These are phyloP conservation scores for Camelina hispida DNA, from an alignment of 345 rosid species.

Conservation along the genomic window DNA sequence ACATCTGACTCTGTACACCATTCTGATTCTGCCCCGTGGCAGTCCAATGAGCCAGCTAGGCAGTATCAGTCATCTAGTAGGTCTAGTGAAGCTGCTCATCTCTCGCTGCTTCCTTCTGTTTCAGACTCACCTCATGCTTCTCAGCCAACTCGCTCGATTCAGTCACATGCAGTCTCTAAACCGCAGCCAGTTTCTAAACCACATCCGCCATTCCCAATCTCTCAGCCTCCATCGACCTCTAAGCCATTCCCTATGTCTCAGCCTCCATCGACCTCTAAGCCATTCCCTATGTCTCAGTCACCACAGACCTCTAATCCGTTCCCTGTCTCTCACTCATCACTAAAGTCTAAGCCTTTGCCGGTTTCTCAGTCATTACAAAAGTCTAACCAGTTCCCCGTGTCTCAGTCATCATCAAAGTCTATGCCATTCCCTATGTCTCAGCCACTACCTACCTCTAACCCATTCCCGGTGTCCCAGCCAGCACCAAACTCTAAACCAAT, in stretches of 20 bases:
- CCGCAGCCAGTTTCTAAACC: neutral
- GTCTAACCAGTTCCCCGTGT: neutral
- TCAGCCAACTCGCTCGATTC: conserved; percentile 23
- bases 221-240: conserved; percentile 19
- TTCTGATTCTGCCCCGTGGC: conserved; percentile 26
- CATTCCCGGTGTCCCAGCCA: conserved; percentile 9
- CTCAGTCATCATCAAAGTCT: conserved; percentile 4
- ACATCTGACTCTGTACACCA: conserved; percentile 15
- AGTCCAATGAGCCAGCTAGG: conserved; percentile 24
- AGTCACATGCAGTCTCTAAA: conserved; percentile 32
- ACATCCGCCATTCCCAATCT: neutral
- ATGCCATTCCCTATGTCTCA: neutral
- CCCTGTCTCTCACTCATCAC: conserved; percentile 2
- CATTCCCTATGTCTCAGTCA: neutral
- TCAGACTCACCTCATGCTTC: conserved; percentile 16
- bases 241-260: conserved; percentile 3
- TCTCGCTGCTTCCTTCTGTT: conserved; percentile 33
- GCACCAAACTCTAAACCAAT: neutral
- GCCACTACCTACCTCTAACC: neutral
- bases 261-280: neutral
- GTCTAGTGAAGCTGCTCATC: conserved; percentile 38
- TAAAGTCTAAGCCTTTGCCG: conserved; percentile 6
- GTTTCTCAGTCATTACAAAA: conserved; percentile 1
- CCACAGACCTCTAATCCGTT: neutral
- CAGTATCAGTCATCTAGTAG: conserved; percentile 37